Base-by-base conservation (phyloP, 2,329 filamentous ascomycete genomes). In the Colletotrichum tofieldiae region DNA sequence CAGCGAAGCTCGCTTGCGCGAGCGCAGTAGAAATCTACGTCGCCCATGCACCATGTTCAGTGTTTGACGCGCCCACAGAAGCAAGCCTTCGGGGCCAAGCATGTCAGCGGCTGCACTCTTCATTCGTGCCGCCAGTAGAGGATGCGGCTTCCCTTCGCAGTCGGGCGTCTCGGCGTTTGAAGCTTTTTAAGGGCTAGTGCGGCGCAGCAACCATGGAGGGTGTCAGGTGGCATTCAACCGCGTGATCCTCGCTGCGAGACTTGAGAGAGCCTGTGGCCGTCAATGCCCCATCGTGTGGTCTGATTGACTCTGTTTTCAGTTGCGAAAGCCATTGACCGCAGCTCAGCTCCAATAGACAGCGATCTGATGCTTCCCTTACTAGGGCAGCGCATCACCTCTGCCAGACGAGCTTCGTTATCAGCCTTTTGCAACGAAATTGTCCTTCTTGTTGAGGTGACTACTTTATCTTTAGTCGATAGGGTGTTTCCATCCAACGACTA, bases 81-180 rank as follows among this genome's bases (percentile, higher is more conserved):
- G 11, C 8, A 65, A 23, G 51, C 26, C 43, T 37, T 26, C 2
- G 55, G 20, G 20, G 63, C n/a, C 63, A 39, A 37, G 29, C 32
- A 23, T 37, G 52, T 39, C 35, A 35, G 45, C 47, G 12, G 9
- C 43, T 37, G 32, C 14, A 23, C n/a, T 39, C 23, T 11, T 43
- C 14, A 59, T 32, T 67, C 23, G 64, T 16, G 54, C 6, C n/a
- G 0, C n/a, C 1, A 35, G 64, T 20, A 26, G 32, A n/a, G 23
- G 2, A 1, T 16, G 9, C 18, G n/a, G 1, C 20, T 11, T 29
- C 8, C 12, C 64, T 35, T 60, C 20, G 32, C 51, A 23, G 23
- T 35, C 54, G 64, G 64, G 64, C 64, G 54, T 18, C 18, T 23
- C n/a, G 37, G 20, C 51, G 29, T n/a, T 3, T 3, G n/a, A 23